Base-by-base conservation (phyloP, 2,329 filamentous ascomycete genomes). In the Fusarium nanum region DNA sequence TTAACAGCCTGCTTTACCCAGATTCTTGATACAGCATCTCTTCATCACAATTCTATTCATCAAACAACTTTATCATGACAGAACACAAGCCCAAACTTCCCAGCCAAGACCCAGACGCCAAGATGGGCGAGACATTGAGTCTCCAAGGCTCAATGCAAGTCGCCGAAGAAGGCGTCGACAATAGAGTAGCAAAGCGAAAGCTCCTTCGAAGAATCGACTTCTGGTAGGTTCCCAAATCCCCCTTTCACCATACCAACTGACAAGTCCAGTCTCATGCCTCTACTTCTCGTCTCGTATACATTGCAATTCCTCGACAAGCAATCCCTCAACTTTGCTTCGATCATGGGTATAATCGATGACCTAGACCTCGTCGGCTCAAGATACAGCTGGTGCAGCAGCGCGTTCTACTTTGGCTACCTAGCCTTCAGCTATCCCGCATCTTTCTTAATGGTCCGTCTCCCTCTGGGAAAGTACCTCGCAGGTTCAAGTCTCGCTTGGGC, bases 301-400 rank as follows among this genome's bases (percentile, higher is more conserved):
- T 34, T 74, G 1, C 72, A 74, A n/a, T 74, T 74, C 8, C 72
- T 74, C 10, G 72, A 74, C 10, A 74, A 74, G 25, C 71, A 74
- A 16, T 74, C 72, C 0, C 37, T 74, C 3, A 74, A 74, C 49
- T 74, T 74, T 58, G 42, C 72, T 3, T 73, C 71, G 0, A 74
- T 73, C 18, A 73, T 73, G 71, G 71, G 71, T 5, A 71, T 74
- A 11, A 73, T 74, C 9, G 58, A 68, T 0, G 69, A 74, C 11
- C 18, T 74, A 9, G 60, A 73, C 12, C 44, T 73, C 14, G 45
- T 57, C 4, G 71, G 72, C 6, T 63, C 63, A 0, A 53, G 64
- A 20, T 73, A 73, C 16, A 74, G 67, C 41, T 74, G 71, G 72
- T 67, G 61, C 10, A 71, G 71, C 55, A 74, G 71, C 3, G 60